Base-by-base conservation (phyloP, 495 filamentous ascomycete genomes). In the Hypoxylon cercidicola region DNA sequence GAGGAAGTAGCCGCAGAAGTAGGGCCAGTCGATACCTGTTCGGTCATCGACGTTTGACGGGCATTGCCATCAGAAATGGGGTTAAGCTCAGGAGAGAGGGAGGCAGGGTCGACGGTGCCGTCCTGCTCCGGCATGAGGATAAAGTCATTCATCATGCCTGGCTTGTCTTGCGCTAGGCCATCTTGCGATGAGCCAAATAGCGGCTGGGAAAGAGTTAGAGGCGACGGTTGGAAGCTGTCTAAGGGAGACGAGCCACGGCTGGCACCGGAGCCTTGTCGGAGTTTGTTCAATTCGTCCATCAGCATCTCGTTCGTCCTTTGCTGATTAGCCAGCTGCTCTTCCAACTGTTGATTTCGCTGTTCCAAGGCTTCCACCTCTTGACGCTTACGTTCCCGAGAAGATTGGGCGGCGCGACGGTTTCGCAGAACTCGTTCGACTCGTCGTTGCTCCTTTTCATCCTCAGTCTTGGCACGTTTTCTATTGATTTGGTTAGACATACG, bases 381-480 rank as follows among this genome's bases (percentile, higher is more conserved):
- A 56, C 94, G 87, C 84, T 99, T 99, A 54, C 95, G 90, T 78
- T 98, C 95, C 32, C 95, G 85, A 12, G 94, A 97, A 51, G 93
- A 96, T 81, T 98, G 95, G 40, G 95, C 95, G 37, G 95, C 95
- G 50, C 92, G 90, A 62, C 95, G 92, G 77, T 99, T 99, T 35
- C 95, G 88, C 64, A 97, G 90, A 40, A 99, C 94, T 52, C 95
- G 92, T 81, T 99, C 95, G 66, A 98, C 94, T 51, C 95, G 91
- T 45, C 95, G 90, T 78, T 99, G 95, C 78, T 98, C 95, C 78
- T 99, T 99, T 77, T 99, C 95, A 74, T 97, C 95, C 55, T 96
- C 93, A 23, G 95, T 99, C 85, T 97, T 99, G 69, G 95, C 95
- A 60, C 95, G 93, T 86, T 99, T 99, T 58, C 92, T 94, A 54